Base-by-base conservation (phyloP, 345 rosid genomes). In the Camelina hispida region DNA sequence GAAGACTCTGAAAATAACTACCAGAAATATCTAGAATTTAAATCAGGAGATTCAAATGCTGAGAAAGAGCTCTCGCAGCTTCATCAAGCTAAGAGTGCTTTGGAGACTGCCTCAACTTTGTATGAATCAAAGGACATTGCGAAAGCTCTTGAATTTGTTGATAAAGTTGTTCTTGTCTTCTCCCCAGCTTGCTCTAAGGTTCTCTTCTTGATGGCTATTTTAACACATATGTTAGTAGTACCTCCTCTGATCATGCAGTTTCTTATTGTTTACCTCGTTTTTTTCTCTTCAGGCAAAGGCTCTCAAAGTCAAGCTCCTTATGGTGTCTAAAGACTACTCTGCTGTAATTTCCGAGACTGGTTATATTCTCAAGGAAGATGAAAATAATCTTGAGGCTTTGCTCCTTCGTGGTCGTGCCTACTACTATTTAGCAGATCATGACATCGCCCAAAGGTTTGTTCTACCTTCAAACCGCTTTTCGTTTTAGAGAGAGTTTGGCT, bases 401-500 rank as follows among this genome's bases (percentile, higher is more conserved):
- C 88, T 96, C 63, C 91, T 89, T 51, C 97, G 99, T 72, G 99
- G 99, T 56, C 94, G 94, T 83, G 99, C 96, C 66, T 96, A 93
- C 77, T 96, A 93, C 71, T 96, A 93, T 88, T 84, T 96, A 77
- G 98, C 98, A 59, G 99, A 93, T 84, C 99, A 93, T 68, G 99
- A 96, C 73, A 88, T 96, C 80, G 99, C 99, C 37, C 84, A 85
- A 73, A 91, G 94, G 99, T 95, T 59, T 68, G 64, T 83, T 53
- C 64, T 30, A 30, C 46, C 7, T 3, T 48, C 61, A 70, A 16
- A n/a, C 20, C 40, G 44, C 0, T 76, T 66, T 59, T 52, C 54
- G 15, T 7, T 28, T 51, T 34, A 3, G 28, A 16, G 25, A 44
- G 68, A 53, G 28, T 61, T 61, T 52, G 44, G 37, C 10, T 60